phyloP scores from a whole-genome alignment of 495 filamentous ascomycete species.

The Parathielavia hyrcaniae region DNA sequence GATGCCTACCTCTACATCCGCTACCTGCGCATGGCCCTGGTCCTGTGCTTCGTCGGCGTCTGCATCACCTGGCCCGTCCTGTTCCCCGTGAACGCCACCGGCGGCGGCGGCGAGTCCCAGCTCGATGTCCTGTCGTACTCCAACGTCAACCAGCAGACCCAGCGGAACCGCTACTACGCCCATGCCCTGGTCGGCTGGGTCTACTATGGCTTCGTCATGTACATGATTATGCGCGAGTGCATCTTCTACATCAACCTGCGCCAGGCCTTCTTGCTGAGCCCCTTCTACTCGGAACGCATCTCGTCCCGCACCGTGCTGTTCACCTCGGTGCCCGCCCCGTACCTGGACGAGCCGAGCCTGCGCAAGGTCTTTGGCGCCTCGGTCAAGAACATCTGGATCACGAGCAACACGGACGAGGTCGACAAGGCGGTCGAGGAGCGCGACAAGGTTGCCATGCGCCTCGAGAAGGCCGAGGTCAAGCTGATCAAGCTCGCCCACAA shows the following conservation, averaged over 20 bases:
- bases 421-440: conserved; percentile 80
- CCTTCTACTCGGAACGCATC: conserved; percentile 78
- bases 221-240: conserved; percentile 81
- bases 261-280: conserved; percentile 88
- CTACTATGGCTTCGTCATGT: conserved; percentile 82
- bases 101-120: conserved; percentile 56
- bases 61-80: conserved; percentile 78
- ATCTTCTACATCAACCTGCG: conserved; percentile 94
- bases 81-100: conserved; percentile 82
- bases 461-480: conserved; percentile 85
- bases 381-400: conserved; percentile 83
- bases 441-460: conserved; percentile 72
- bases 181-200: conserved; percentile 67
- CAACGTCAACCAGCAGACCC: conserved; percentile 54
- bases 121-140: conserved; percentile 73
- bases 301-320: conserved; percentile 94
- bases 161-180: conserved; percentile 62
- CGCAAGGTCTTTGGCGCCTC: conserved; percentile 70
- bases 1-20: conserved; percentile 85
- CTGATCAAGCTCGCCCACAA: conserved; percentile 78
- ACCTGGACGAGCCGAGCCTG: conserved; percentile 66
- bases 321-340: conserved; percentile 71
- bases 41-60: conserved; percentile 72
- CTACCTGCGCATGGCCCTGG: conserved; percentile 66
- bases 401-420: conserved; percentile 70